phyloP scores from a whole-genome alignment of 129 eudicot genomes.

The Helianthus annuus region HanXRQr2.0-SUNRISE NC_035444.2:57928541-57929040 shows the following conservation, averaged over 20 bases:
- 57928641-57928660: not conserved
- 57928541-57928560: not conserved
- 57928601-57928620: conserved; percentile 2
- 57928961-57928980: no score
- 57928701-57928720: conserved; percentile 1
- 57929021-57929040: no score
- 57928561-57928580: conserved; percentile 19
- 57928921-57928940: no score
- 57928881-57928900: no score
- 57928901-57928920: no score
- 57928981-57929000: no score
- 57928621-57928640: not conserved
- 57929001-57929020: no score
- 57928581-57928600: not conserved
- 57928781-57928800: conserved; percentile 2
- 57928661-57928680: not conserved
- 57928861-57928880: no score
- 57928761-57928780: conserved; percentile 7
- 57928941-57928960: no score
- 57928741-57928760: conserved; percentile 26
- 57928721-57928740: conserved; percentile 16
- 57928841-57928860: no score
- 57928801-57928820: conserved; percentile 3
- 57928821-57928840: no score
- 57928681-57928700: conserved; percentile 2